phyloP scores from a whole-genome alignment of 2,329 filamentous ascomycete genomes.

The Canariomyces notabilis region DNA sequence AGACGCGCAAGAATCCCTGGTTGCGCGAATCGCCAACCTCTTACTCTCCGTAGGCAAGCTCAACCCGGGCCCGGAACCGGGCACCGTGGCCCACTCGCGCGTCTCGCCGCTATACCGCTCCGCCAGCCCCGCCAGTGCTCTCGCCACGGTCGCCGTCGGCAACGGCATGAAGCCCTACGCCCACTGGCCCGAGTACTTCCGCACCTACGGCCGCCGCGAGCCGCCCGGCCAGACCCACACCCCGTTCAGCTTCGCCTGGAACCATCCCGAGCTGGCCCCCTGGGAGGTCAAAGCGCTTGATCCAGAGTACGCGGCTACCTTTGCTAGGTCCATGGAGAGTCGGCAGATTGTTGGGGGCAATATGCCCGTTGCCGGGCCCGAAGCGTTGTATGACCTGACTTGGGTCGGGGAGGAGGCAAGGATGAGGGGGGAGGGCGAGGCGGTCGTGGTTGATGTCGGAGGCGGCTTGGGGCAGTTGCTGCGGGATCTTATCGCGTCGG shows the following conservation, averaged over 20 bases:
- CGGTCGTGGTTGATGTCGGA: slow-evolving; percentile 21
- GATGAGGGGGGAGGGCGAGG: background rate
- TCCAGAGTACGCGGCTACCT: slow-evolving; percentile 20
- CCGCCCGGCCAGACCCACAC: slow-evolving; percentile 19
- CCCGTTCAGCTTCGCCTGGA: slow-evolving; percentile 25
- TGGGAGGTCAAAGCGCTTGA: slow-evolving; percentile 27
- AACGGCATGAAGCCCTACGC: slow-evolving; percentile 26
- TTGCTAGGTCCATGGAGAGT: slow-evolving; percentile 22
- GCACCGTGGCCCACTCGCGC: slow-evolving; percentile 20
- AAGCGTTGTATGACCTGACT: slow-evolving; percentile 23
- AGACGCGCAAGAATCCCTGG: slow-evolving; percentile 22
- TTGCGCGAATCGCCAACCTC: slow-evolving; percentile 22
- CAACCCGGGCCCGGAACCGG: slow-evolving; percentile 6
- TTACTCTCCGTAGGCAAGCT: slow-evolving; percentile 22
- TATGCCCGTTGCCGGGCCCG: slow-evolving; percentile 11
- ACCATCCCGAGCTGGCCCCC: slow-evolving; percentile 20
- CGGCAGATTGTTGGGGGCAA: slow-evolving; percentile 21
- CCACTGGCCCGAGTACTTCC: slow-evolving; percentile 26
- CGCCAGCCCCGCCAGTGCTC: slow-evolving; percentile 11
- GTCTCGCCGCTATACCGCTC: slow-evolving; percentile 22
- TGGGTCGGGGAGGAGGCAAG: slow-evolving; percentile 22
- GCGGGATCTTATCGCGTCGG: slow-evolving; percentile 12
- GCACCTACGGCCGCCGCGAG: slow-evolving; percentile 20
- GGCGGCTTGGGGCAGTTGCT: slow-evolving; percentile 23
- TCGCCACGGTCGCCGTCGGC: slow-evolving; percentile 23